A percentile compares a stretch with the other conserved stretches of the same genome.
These are phyloP conservation scores for Botrytis tulipae DNA, from an alignment of 2,329 filamentous ascomycete genomes.

Conservation along the genomic window DNA sequence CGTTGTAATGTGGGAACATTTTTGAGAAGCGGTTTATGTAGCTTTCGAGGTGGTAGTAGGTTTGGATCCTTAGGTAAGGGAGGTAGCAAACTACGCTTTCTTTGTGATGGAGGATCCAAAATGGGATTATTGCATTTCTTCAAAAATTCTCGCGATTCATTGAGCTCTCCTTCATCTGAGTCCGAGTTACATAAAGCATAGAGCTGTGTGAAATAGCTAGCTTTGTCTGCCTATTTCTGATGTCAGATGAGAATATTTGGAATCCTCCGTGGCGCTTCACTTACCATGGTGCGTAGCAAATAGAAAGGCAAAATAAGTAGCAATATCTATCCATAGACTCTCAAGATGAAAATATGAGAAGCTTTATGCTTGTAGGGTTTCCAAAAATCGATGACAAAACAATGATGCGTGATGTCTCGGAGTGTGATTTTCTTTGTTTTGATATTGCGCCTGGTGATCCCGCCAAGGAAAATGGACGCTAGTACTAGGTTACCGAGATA, in stretches of 20 bases:
- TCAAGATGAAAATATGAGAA: background rate
- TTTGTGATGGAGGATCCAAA: slow-evolving; percentile 39
- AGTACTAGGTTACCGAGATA: background rate
- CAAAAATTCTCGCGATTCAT: slow-evolving; percentile 26
- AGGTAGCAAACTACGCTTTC: slow-evolving; percentile 32
- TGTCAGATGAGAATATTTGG: slow-evolving; percentile 2
- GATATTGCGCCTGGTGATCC: background rate
- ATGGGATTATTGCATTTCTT: slow-evolving; percentile 18
- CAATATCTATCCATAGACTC: background rate
- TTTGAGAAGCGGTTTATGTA: slow-evolving; percentile 17
- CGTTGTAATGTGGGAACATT: slow-evolving; percentile 30
- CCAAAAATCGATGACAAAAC: background rate
- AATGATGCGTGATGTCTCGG: background rate
- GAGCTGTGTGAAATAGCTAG: slow-evolving; percentile 26
- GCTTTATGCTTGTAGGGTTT: no score
- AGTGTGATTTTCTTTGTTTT: background rate
- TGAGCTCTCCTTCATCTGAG: slow-evolving; percentile 31
- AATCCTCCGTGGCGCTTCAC: background rate
- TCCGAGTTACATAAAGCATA: slow-evolving; percentile 34
- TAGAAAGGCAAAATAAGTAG: background rate
- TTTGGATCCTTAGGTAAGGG: slow-evolving; percentile 36
- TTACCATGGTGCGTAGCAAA: slow-evolving; percentile 10
- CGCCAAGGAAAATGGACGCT: background rate
- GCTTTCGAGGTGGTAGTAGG: background rate
- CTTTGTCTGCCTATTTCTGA: slow-evolving; percentile 18